Evolutionary conservation across 192 early-diverging fungal species (phyloP).

Genomic region (Coemansia sp.): DNA sequence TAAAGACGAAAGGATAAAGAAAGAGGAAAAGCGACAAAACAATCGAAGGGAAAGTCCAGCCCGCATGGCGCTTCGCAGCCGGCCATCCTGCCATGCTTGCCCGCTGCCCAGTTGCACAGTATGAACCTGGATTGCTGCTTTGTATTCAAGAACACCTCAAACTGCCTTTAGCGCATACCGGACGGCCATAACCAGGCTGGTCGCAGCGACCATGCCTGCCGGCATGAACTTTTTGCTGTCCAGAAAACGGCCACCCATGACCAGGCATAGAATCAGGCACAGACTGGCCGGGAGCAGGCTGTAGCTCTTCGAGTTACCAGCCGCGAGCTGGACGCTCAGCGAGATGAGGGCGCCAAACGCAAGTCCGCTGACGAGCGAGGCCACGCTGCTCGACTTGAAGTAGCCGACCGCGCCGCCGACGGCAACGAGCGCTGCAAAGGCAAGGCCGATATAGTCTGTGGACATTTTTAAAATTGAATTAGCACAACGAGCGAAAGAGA

Average conservation of each 20-base stretch:
- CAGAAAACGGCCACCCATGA: constrained; percentile 42
- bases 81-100: no score
- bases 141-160: background rate
- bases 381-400: constrained; percentile 34
- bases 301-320: constrained; percentile 13
- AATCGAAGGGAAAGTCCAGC: no score
- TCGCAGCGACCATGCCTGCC: constrained; percentile 31
- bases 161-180: constrained; percentile 22
- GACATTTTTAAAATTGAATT: constrained; percentile 13
- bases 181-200: constrained; percentile 29
- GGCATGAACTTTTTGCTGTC: constrained; percentile 48
- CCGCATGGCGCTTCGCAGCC: no score
- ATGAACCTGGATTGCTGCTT: no score
- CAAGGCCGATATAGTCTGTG: constrained; percentile 22
- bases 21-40: no score
- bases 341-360: constrained; percentile 37
- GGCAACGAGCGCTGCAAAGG: constrained; percentile 27
- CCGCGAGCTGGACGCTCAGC: constrained; percentile 27
- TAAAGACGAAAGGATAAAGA: no score
- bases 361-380: constrained; percentile 38
- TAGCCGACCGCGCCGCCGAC: constrained; percentile 37
- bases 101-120: no score
- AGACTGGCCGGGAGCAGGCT: constrained; percentile 21
- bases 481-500: no score
- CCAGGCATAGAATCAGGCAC: constrained; percentile 25